These are phyloP conservation scores for Nitzschia sp. DNA, from an alignment of 108 stramenopile genomes.

Conservation along the genomic window DNA sequence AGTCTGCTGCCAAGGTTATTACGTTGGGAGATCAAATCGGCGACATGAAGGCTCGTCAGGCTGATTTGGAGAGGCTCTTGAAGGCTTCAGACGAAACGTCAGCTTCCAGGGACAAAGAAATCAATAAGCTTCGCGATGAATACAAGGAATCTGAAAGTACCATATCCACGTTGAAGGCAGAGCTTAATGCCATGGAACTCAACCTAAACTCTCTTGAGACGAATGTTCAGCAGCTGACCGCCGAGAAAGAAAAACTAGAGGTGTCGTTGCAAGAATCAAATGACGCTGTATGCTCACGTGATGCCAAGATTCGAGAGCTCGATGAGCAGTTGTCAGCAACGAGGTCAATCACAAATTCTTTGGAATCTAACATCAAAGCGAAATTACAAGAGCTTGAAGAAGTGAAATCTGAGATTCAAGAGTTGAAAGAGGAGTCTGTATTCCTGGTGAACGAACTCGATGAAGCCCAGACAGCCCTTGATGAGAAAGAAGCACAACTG, in stretches of 20 bases:
- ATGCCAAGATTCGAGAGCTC: conserved; percentile 12
- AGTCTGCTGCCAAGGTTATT: conserved; percentile 7
- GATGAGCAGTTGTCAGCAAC: conserved; percentile 7
- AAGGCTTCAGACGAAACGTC: not conserved
- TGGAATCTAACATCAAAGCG: conserved; percentile 6
- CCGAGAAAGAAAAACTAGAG: not conserved
- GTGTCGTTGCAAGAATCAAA: conserved; percentile 13
- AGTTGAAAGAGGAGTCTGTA: not conserved
- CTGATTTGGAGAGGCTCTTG: not conserved
- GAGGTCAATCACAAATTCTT: not conserved
- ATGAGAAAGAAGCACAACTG: not conserved
- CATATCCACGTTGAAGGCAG: not conserved
- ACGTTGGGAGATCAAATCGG: conserved; percentile 16
- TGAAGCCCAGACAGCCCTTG: not conserved
- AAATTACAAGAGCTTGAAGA: not conserved
- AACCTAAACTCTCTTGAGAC: not conserved
- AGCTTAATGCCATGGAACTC: not conserved
- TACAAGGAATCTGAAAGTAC: not conserved
- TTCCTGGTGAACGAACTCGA: not conserved
- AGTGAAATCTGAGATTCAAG: conserved; percentile 6
- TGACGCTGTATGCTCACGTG: conserved; percentile 1
- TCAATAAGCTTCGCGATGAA: conserved; percentile 2
- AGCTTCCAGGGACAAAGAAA: not conserved
- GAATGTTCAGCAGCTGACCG: not conserved
- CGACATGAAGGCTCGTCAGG: conserved; percentile 9